phyloP scores from a whole-genome alignment of 2,329 filamentous ascomycete genomes.

The Colletotrichum sp. region DNA sequence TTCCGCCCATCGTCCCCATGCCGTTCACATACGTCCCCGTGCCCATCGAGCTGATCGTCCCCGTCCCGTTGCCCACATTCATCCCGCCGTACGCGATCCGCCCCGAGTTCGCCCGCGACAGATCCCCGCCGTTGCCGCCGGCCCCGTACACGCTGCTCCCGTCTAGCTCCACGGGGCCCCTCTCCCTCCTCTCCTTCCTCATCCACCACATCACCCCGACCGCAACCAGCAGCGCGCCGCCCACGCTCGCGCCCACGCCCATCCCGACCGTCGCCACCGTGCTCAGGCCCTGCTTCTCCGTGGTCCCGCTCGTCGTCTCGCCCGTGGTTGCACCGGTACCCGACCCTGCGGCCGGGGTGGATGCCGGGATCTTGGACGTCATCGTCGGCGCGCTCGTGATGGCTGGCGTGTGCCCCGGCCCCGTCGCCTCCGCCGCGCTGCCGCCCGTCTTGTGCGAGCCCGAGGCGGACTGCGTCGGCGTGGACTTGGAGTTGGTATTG shows the following conservation, averaged over 20 bases:
- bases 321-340: neutral
- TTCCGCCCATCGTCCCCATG: neutral
- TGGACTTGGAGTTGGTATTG: neutral
- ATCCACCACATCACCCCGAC: constrained; percentile 12
- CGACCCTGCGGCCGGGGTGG: neutral
- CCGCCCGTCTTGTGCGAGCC: neutral
- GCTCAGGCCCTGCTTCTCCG: neutral
- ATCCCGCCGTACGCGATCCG: constrained; percentile 4
- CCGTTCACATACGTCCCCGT: constrained; percentile 2
- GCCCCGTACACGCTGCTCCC: neutral
- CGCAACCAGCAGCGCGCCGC: constrained; percentile 9
- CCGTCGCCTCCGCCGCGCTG: neutral
- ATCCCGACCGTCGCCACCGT: constrained; percentile 3
- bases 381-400: neutral
- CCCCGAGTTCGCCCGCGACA: neutral
- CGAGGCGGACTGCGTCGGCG: neutral
- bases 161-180: neutral
- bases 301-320: neutral
- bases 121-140: neutral
- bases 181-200: neutral
- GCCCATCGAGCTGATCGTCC: constrained; percentile 15
- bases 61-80: neutral
- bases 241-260: constrained; percentile 9
- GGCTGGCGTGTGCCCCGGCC: neutral
- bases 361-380: neutral